Percentiles rank a stretch among this genome's conserved stretches.
Evolutionary conservation across 148 eudicot genomes (phyloP).

Genomic region (Oxyria digyna): DNA sequence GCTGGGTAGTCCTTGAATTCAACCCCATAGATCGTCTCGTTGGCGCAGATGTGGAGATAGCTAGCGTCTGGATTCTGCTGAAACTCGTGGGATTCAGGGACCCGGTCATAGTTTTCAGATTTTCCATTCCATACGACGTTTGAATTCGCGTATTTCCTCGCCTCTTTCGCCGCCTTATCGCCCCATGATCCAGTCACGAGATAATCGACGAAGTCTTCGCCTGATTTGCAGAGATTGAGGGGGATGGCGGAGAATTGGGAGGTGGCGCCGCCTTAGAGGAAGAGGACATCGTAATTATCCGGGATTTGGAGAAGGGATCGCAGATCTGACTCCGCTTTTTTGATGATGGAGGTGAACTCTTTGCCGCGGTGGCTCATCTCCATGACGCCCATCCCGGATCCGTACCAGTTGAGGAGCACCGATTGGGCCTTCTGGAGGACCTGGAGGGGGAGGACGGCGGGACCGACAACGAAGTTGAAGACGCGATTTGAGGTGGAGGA

Average conservation of each 20-base stretch:
- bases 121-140: slow-evolving; percentile 66
- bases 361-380: slow-evolving; percentile 97
- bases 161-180: slow-evolving; percentile 84
- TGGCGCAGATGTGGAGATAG: slow-evolving; percentile 86
- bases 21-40: slow-evolving; percentile 90
- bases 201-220: slow-evolving; percentile 52
- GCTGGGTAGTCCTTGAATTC: slow-evolving; percentile 76
- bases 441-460: slow-evolving; percentile 79
- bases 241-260: slow-evolving; percentile 79
- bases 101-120: slow-evolving; percentile 49
- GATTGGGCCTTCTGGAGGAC: slow-evolving; percentile 69
- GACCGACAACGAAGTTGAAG: slow-evolving; percentile 93
- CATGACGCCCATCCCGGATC: slow-evolving; percentile 86
- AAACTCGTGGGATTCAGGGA: slow-evolving; percentile 35
- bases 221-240: slow-evolving; percentile 38
- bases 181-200: slow-evolving; percentile 93
- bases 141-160: slow-evolving; percentile 37
- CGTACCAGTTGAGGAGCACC: slow-evolving; percentile 59
- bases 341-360: slow-evolving; percentile 80
- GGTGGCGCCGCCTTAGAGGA: slow-evolving; percentile 95
- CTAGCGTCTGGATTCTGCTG: slow-evolving; percentile 32
- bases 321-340: slow-evolving; percentile 79
- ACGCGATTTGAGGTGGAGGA: slow-evolving; percentile 40
- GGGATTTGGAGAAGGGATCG: slow-evolving; percentile 50
- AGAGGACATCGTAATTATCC: slow-evolving; percentile 48